Conservation (phyloP, 495 filamentous ascomycete genomes). For the Pyrenula massariospora region DNA sequence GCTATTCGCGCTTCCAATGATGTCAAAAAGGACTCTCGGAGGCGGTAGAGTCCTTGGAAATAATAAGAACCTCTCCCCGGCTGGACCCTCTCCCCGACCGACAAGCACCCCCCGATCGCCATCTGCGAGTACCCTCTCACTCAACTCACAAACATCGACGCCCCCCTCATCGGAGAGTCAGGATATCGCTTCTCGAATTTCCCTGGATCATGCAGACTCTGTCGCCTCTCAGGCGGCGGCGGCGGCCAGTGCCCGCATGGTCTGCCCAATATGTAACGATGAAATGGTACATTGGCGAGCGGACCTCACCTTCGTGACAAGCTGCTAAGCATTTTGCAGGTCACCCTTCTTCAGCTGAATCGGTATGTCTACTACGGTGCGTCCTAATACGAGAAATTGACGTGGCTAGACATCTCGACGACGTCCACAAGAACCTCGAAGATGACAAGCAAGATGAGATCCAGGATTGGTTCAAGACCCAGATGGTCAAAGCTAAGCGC, state of each 20-base stretch:
- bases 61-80: slow-evolving; percentile 64
- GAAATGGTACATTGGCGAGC: slow-evolving; percentile 61
- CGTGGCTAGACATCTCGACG: slow-evolving; percentile 72
- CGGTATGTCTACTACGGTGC: slow-evolving; percentile 36
- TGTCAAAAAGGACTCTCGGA: slow-evolving; percentile 76
- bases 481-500: slow-evolving; percentile 88
- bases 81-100: slow-evolving; percentile 43
- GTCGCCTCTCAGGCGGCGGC: slow-evolving; percentile 36
- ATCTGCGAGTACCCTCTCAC: slow-evolving; percentile 45
- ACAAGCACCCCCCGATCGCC: slow-evolving; percentile 44
- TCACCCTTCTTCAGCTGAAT: slow-evolving; percentile 87
- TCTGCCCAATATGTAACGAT: slow-evolving; percentile 92
- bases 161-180: slow-evolving; percentile 45
- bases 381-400: slow-evolving; percentile 8
- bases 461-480: slow-evolving; percentile 94
- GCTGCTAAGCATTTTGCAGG: slow-evolving; percentile 29
- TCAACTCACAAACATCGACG: slow-evolving; percentile 52
- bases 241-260: slow-evolving; percentile 50
- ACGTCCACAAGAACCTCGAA: slow-evolving; percentile 86
- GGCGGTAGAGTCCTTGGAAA: slow-evolving; percentile 81
- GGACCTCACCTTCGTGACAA: slow-evolving; percentile 3
- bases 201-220: slow-evolving; percentile 38
- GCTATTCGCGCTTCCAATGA: slow-evolving; percentile 23
- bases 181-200: slow-evolving; percentile 47
- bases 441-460: slow-evolving; percentile 91